Evolutionary conservation across 108 stramenopile genomes (phyloP), one percentile per base, ranked within the genome.

Genomic region (Cafeteria roenbergensis): DNA sequence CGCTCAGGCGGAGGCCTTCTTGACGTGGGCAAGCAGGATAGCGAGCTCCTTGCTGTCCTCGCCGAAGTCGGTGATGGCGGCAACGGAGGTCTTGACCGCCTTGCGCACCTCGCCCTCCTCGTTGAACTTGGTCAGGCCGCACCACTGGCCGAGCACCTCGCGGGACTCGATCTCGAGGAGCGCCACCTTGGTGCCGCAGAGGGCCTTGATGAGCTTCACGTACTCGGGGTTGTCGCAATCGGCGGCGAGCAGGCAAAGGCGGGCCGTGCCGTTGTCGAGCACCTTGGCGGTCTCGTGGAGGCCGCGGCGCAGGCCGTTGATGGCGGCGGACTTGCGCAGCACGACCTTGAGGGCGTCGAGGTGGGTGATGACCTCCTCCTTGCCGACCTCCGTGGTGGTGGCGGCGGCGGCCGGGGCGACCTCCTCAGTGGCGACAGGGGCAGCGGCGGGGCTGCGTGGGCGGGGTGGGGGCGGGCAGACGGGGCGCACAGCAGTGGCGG

Each of bases 241-340:
- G 79, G 90, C 90, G 77, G 94, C 86, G 37, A 99, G 90, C 78
- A 92, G 94, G 87, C 97, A 97, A 54, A 99, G 85, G 68, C 93
- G 90, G 69, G 93, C 95, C 32, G 91, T 80, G 32, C 88, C 87
- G 35, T 90, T 81, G 68, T 99, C 95, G 65, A 97, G 88, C 60
- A 88, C 97, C 90, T 95, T 95, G 78, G 90, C 89, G 72, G 91
- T 91, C 80, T 99, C 97, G 80, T 93, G 97, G 51, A 99, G 89
- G 30, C 94, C 97, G 76, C 95, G 92, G 77, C 88, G 87, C 58
- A 99, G 89, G 64, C 97, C 94, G 63, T 92, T 90, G 73, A 91
- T 88, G 73, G 93, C 84, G 80, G 93, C 88, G 71, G 97, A 90
- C 87, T 93, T 91, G 75, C 92, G 84, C 62, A 99, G 88, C 52